These are phyloP conservation scores for Starmerella potacharoeniae DNA, from an alignment of 805 yeast genomes.

Conservation along the genomic window DNA sequence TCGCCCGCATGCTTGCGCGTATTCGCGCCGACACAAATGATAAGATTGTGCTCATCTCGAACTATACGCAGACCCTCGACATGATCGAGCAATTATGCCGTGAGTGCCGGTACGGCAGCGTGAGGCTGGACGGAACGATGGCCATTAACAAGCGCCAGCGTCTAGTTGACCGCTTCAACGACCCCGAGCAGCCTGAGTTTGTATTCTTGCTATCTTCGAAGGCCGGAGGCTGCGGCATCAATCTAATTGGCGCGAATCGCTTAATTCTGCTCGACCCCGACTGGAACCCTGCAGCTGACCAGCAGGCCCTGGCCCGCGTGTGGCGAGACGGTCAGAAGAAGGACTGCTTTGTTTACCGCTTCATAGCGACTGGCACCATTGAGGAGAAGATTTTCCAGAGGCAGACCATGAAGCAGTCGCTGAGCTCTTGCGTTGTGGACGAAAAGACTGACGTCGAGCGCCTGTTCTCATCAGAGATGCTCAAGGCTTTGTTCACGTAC, in stretches of 20 bases:
- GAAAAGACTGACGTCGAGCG: slow-evolving; percentile 93
- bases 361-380: slow-evolving; percentile 87
- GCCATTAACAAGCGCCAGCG: slow-evolving; percentile 84
- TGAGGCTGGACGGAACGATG: slow-evolving; percentile 89
- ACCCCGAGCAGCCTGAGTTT: slow-evolving; percentile 80
- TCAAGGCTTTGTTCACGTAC: slow-evolving; percentile 64
- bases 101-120: slow-evolving; percentile 54
- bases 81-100: slow-evolving; percentile 81
- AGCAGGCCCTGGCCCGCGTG: slow-evolving; percentile 92
- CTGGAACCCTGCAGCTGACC: slow-evolving; percentile 98
- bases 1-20: slow-evolving; percentile 71
- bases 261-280: slow-evolving; percentile 80
- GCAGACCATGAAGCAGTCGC: slow-evolving; percentile 84
- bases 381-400: slow-evolving; percentile 95
- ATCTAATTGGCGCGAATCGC: slow-evolving; percentile 91
- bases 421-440: slow-evolving; percentile 94
- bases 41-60: slow-evolving; percentile 87
- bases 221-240: slow-evolving; percentile 99
- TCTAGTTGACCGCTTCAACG: slow-evolving; percentile 80
- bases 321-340: slow-evolving; percentile 99
- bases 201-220: slow-evolving; percentile 82
- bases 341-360: slow-evolving; percentile 88
- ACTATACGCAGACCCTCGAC: slow-evolving; percentile 90
- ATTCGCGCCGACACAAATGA: slow-evolving; percentile 77
- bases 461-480: slow-evolving; percentile 69